Evolutionary conservation across 2,329 filamentous ascomycete species (phyloP), one percentile per base, ranked within the genome.

Genomic region (Alternaria sp.): DNA sequence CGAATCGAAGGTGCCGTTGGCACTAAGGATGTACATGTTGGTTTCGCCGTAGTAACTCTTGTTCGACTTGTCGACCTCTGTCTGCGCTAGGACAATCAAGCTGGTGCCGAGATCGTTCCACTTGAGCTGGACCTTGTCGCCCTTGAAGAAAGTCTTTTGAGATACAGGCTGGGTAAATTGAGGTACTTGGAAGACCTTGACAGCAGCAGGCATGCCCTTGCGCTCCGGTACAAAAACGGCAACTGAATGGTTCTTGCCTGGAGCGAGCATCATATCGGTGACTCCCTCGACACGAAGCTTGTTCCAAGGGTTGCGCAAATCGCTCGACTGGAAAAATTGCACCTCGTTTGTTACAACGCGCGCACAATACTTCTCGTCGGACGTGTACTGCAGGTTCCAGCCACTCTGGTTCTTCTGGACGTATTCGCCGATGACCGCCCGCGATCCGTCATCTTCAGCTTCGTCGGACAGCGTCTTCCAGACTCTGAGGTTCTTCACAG

Each of bases 11-110:
- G 90, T 89, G 65, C 94, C 94, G 74, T 91, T 96, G 66, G 93
- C 91, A 80, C 92, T 97, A 65, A 99, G 87, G 70, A 99, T 87
- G 82, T 98, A 98, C 76, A 99, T 89, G 66, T 92, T 98, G 10
- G 95, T 98, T 84, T 99, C 95, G 76, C 95, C 95, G 73, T 99
- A 99, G 84, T 99, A 99, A 82, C 93, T 97, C 88, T 98, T 98
- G 81, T 96, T 96, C 60, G 93, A 93, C 83, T 95, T 96, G 82
- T 99, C 95, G 55, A 98, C 95, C 65, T 99, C 95, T 32, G 95
- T 99, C 84, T 98, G 94, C 57, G 95, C 94, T 74, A 99, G 87
- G 68, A 98, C 94, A 74, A 99, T 91, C 77, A 98, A 81, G 78
- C 90, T 94, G 38, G 94, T 97, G 54, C 95, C 95, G 64, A 93